These are phyloP conservation scores for Triticum turgidum DNA, from an alignment of 176 grass and related monocot genomes.

Conservation along the genomic window DNA sequence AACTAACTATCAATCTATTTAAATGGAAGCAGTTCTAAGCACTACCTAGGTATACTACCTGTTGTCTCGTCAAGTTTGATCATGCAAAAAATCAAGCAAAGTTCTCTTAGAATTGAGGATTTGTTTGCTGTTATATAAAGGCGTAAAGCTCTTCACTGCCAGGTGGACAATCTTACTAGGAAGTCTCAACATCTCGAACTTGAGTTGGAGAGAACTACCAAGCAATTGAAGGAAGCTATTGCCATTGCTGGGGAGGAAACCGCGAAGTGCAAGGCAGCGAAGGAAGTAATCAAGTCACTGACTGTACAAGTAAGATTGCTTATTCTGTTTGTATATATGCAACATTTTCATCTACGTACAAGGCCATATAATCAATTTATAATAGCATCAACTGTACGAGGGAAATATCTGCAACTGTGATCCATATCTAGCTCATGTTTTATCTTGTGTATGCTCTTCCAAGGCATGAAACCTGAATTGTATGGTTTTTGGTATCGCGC, in stretches of 20 bases:
- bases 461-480: not conserved
- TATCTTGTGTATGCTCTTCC: constrained; percentile 5
- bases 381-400: not conserved
- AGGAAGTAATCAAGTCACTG: constrained; percentile 94
- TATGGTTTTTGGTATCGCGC: not conserved
- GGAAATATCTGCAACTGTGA: not conserved
- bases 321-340: not conserved
- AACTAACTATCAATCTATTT: constrained; percentile 1
- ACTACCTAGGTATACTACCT: not conserved
- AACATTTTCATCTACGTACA: not conserved
- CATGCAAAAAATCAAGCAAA: not conserved
- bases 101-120: not conserved
- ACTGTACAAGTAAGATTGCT: constrained; percentile 70
- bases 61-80: not conserved
- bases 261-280: constrained; percentile 91
- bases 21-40: not conserved
- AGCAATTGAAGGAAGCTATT: constrained; percentile 94
- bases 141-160: constrained; percentile 23
- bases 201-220: constrained; percentile 81
- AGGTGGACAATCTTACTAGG: constrained; percentile 80
- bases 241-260: constrained; percentile 79
- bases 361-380: constrained; percentile 1
- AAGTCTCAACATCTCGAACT: constrained; percentile 77
- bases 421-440: not conserved
- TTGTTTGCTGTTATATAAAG: constrained; percentile 18